Evolutionary conservation across 768 basidiomycete species (phyloP).

Genomic region (Collybia sordida): DNA sequence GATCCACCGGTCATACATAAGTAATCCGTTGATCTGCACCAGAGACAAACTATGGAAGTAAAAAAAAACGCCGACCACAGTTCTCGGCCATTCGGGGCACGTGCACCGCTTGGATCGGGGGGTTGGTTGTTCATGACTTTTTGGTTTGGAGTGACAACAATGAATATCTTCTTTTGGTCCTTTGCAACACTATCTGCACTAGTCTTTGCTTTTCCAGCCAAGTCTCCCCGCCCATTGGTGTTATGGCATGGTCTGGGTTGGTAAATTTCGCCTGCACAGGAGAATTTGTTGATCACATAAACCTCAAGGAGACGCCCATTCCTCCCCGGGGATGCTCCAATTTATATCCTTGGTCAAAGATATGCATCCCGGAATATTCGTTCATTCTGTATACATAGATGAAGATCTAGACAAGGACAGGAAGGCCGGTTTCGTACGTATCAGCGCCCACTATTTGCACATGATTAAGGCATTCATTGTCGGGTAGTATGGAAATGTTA

Average conservation of each 20-base stretch:
- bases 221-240: conserved; percentile 53
- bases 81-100: no score
- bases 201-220: neutral
- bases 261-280: neutral
- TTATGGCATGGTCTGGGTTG: conserved; percentile 76
- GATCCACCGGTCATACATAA: no score
- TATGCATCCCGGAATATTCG: conserved; percentile 72
- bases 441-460: neutral
- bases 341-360: conserved; percentile 58
- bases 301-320: conserved; percentile 65
- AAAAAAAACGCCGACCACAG: no score
- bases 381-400: conserved; percentile 72
- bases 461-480: neutral
- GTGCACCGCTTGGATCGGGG: no score
- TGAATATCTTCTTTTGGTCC: conserved; percentile 1
- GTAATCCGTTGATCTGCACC: no score
- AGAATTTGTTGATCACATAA: neutral
- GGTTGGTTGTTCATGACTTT: no score
- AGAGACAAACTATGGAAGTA: no score
- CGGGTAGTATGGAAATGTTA: conserved; percentile 72
- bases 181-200: neutral
- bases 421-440: conserved; percentile 73
- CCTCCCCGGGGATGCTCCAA: conserved; percentile 70
- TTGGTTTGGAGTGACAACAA: neutral
- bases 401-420: conserved; percentile 61